phyloP scores from a whole-genome alignment of 495 filamentous ascomycete species.

The Neurospora sp. region DNA sequence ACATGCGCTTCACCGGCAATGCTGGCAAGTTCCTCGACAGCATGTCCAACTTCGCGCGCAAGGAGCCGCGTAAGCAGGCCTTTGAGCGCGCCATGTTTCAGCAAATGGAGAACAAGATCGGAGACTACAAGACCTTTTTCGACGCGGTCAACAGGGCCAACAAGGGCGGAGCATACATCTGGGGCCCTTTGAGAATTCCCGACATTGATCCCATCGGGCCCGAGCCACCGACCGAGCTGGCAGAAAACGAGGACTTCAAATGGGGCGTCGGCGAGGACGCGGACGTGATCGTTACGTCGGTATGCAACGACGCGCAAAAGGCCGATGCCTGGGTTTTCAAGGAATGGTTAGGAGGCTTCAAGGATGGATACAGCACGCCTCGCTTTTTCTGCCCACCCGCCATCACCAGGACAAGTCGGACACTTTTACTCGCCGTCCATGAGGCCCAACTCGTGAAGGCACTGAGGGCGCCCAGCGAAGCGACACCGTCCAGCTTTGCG shows the following conservation, averaged over 20 bases:
- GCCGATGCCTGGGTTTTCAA: constrained; percentile 40
- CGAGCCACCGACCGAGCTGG: constrained; percentile 31
- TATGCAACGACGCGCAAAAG: constrained; percentile 38
- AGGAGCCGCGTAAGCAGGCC: constrained; percentile 41
- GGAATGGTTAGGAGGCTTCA: constrained; percentile 32
- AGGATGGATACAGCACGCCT: constrained; percentile 11
- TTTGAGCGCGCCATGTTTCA: constrained; percentile 27
- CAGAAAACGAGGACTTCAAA: constrained; percentile 35
- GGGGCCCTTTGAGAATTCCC: constrained; percentile 47
- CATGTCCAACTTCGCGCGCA: constrained; percentile 37
- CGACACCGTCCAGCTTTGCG: constrained; percentile 28
- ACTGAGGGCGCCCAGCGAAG: constrained; percentile 25
- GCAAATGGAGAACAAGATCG: constrained; percentile 25
- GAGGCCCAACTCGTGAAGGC: constrained; percentile 18
- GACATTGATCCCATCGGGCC: constrained; percentile 39
- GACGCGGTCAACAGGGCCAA: constrained; percentile 15
- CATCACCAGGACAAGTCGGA: constrained; percentile 18
- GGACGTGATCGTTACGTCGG: constrained; percentile 43
- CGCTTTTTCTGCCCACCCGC: constrained; percentile 27
- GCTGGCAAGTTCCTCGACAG: constrained; percentile 43
- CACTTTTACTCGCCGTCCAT: constrained; percentile 19
- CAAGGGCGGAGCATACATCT: constrained; percentile 32
- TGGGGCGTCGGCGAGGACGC: constrained; percentile 55
- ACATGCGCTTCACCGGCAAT: constrained; percentile 47
- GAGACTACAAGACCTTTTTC: constrained; percentile 15